Evolutionary conservation across 2,329 filamentous ascomycete species (phyloP).

Genomic region (Trichoderma arundinaceum): DNA sequence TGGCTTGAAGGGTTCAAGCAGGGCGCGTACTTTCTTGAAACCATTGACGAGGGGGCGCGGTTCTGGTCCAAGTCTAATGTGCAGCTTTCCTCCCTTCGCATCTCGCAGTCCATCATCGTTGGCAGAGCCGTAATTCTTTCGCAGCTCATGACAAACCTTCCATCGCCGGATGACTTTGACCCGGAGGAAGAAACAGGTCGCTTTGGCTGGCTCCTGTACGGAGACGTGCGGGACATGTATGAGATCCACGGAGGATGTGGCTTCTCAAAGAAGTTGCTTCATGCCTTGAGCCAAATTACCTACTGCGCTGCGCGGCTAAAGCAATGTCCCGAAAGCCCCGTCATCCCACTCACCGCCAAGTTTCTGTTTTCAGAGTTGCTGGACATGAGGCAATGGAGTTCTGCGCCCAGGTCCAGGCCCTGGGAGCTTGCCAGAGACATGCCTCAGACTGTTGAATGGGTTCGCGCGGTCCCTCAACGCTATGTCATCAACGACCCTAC

Average conservation of each 20-base stretch:
- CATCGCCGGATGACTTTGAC: constrained; percentile 39
- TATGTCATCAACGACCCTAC: constrained; percentile 40
- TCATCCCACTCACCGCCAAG: constrained; percentile 43
- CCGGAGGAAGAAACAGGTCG: constrained; percentile 40
- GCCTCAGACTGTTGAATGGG: constrained; percentile 40
- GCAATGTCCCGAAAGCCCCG: constrained; percentile 43
- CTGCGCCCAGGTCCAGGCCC: constrained; percentile 37
- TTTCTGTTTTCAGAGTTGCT: constrained; percentile 40
- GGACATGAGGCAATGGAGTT: constrained; percentile 47
- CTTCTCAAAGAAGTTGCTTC: constrained; percentile 49
- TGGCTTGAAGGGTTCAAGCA: constrained; percentile 48
- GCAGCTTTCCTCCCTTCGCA: constrained; percentile 44
- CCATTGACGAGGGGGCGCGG: constrained; percentile 45
- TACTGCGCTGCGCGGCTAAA: constrained; percentile 45
- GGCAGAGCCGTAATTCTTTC: constrained; percentile 48
- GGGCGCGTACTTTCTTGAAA: constrained; percentile 45
- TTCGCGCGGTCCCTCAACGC: constrained; percentile 37
- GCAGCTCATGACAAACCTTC: constrained; percentile 47
- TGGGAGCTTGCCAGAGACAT: constrained; percentile 35
- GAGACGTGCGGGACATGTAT: constrained; percentile 43
- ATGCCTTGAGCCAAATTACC: constrained; percentile 48
- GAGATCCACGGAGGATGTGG: constrained; percentile 51
- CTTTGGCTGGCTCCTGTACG: constrained; percentile 50
- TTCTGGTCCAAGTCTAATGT: constrained; percentile 46
- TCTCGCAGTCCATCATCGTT: constrained; percentile 49